Conservation (phyloP, 441 rosid genomes). For the Croton laevigatus region DNA sequence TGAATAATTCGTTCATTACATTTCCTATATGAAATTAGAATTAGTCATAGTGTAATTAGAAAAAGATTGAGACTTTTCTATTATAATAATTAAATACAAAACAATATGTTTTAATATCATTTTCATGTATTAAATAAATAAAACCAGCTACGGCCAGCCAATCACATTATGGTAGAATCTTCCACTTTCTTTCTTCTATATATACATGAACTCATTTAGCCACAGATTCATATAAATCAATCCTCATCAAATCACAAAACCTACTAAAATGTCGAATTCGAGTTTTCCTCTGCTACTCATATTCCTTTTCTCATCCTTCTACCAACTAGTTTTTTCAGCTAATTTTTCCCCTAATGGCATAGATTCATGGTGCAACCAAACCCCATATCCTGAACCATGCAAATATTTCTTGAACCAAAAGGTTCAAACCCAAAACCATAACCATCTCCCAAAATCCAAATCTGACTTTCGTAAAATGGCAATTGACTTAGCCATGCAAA, state of each 20-base stretch:
- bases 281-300: constrained; percentile 11
- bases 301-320: constrained; percentile 16
- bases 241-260: too few relatives aligned
- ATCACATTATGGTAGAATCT: not conserved
- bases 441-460: constrained; percentile 15
- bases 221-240: constrained; percentile 3
- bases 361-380: constrained; percentile 43
- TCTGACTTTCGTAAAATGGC: constrained; percentile 39
- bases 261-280: constrained; percentile 25
- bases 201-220: too few relatives aligned
- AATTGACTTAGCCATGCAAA: constrained; percentile 36
- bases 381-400: constrained; percentile 52
- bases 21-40: too few relatives aligned
- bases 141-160: constrained; percentile 15
- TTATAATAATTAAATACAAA: too few relatives aligned
- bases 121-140: not conserved
- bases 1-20: too few relatives aligned
- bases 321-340: constrained; percentile 17
- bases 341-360: constrained; percentile 16
- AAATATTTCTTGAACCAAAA: constrained; percentile 34
- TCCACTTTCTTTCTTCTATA: not conserved
- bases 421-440: not conserved
- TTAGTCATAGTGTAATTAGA: too few relatives aligned
- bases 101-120: not conserved
- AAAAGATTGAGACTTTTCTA: too few relatives aligned